Base-by-base conservation (phyloP, 2,329 filamentous ascomycete species). In the Blumeriella jaapii region DNA sequence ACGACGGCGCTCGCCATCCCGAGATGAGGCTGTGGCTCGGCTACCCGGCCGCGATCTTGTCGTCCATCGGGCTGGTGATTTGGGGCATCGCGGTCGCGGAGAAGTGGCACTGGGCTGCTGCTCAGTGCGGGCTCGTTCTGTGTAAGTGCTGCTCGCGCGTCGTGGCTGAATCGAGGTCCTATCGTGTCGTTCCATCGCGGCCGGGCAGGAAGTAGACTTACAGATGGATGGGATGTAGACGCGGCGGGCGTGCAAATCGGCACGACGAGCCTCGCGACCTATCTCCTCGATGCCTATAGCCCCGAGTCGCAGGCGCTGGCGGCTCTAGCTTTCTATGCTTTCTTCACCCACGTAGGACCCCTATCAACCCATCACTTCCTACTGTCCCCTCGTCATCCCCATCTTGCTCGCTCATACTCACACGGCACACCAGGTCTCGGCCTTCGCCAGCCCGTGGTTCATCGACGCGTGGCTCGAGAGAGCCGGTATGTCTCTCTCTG, bases 21-120 rank as follows among this genome's bases (percentile, higher is more conserved):
- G 69, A 74, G 52, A 70, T 69, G 67, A 59, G 70, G 11, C 50
- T 74, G 14, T 74, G 68, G 67, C 51, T 73, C 2, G 61, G 60
- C 2, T 73, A 71, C 51, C 69, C 69, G 5, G 69, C 67, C 9
- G 59, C 62, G 2, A 6, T 65, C 4, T 38, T 70, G 8, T 68
- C 61, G 1, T 59, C 61, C 53, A 49, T 69, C 5, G 69, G 70
- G 0, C 50, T 69, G 20, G 57, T 71, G 19, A 29, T 74, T 30
- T 74, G 69, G 69, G 69, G 69, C 0, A 49, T 73, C 26, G 69
- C 65, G 33, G 56, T 74, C 10, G 68, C 72, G 39, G 59, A 56
- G 25, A 49, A 49, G 0, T 71, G 67, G 46, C 69, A 74, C 50
- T 74, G 68, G 67, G 67, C 71, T 22, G 63, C 71, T 0, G 70